Evolutionary conservation across 805 yeast species (phyloP), one percentile per base, ranked within the genome.

Genomic region (Lachancea quebecensis): DNA sequence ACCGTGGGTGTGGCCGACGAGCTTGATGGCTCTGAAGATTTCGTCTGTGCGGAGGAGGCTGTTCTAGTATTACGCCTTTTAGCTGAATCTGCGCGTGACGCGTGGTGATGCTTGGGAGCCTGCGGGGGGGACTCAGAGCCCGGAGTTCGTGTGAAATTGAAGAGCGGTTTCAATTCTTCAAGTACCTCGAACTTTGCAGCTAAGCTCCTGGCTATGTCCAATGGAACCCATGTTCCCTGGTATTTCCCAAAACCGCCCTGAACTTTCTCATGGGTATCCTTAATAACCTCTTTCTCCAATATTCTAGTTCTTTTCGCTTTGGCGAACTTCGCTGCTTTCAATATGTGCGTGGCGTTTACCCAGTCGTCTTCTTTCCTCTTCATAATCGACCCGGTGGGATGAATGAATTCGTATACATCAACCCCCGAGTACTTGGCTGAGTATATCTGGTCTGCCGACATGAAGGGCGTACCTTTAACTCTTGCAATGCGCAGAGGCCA

Each of bases 161-260:
- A 80, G 17, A 89, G 67, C 0, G 90, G 85, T 33, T 68, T 64
- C 38, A 91, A 70, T 12, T 74, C 69, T 3, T 76, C 83, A 49
- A 71, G 69, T 4, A 85, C 95, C 1, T 75, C 80, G 53, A 78
- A 79, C 54, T 78, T 79, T 41, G 70, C 69, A 1, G 91, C 87
- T 45, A 87, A 74, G 50, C 74, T 77, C 21, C 70, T 66, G 1
- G 96, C 97, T 41, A 85, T 78, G 6, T 74, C 79, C 50, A 86
- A 66, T 0, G 97, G 97, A 8, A 90, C 90, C 96, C 96, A 90
- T 2, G 97, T 90, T 14, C 96, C 97, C 65, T 91, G 98, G 65
- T 89, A 91, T 59, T 90, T 82, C 44, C 98, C 98, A 62, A 89
- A 90, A 2, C 98, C 98, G 50, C 98, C 98, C 65, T 90, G 98